phyloP scores from a whole-genome alignment of 176 grass and related monocot genomes.

The Musa troglodytarum region DNA sequence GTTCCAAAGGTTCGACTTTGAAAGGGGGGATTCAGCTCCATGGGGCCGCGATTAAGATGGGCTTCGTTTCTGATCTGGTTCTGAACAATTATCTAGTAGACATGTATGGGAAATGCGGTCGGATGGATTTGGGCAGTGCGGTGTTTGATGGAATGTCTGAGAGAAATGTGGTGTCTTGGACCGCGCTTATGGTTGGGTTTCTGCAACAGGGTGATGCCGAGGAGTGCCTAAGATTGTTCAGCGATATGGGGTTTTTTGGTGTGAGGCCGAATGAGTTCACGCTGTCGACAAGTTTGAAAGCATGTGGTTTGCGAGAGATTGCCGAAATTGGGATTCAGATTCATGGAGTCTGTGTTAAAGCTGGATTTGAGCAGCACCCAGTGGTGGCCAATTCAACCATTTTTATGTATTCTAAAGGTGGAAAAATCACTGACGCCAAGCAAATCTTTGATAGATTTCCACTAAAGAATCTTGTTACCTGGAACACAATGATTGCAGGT shows the following conservation, averaged over 20 bases:
- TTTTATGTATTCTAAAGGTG: slow-evolving; percentile 33
- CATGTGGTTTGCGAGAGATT: slow-evolving; percentile 20
- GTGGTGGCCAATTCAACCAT: slow-evolving; percentile 36
- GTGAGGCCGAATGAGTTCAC: slow-evolving; percentile 38
- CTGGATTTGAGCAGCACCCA: slow-evolving; percentile 27
- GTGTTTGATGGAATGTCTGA: not conserved
- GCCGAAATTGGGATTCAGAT: slow-evolving; percentile 19
- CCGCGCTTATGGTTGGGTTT: slow-evolving; percentile 45
- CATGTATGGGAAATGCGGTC: slow-evolving; percentile 44
- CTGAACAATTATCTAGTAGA: slow-evolving; percentile 32
- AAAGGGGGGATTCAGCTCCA: slow-evolving; percentile 36
- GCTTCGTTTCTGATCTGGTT: slow-evolving; percentile 32
- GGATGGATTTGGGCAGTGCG: too few species aligned
- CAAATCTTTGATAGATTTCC: slow-evolving; percentile 21
- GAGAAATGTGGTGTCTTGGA: slow-evolving; percentile 47
- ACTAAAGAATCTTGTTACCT: slow-evolving; percentile 20
- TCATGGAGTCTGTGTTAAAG: slow-evolving; percentile 26
- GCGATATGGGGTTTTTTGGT: slow-evolving; percentile 10
- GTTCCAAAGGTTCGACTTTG: slow-evolving; percentile 9
- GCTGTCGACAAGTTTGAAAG: slow-evolving; percentile 37
- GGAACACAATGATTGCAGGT: slow-evolving; percentile 16
- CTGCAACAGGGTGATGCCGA: slow-evolving; percentile 23
- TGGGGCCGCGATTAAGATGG: slow-evolving; percentile 22
- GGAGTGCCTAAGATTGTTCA: slow-evolving; percentile 24
- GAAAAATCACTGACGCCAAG: slow-evolving; percentile 21